Evolutionary conservation across 805 yeast species (phyloP), one percentile per base, ranked within the genome.

Genomic region (Wickerhamomyces mucosus): DNA sequence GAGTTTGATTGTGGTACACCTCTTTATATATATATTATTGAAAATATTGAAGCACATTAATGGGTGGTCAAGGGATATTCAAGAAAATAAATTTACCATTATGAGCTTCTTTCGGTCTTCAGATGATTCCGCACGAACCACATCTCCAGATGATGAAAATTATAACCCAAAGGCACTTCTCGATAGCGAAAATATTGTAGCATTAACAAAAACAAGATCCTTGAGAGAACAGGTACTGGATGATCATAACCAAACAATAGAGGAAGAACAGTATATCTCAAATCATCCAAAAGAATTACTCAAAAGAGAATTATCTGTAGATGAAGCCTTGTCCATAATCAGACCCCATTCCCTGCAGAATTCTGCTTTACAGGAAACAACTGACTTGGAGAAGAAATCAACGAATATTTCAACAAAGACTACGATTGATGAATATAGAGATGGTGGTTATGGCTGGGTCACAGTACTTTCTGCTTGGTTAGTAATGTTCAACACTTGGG

Each of bases 371-470:
- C 21, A 11, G 21, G 11, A 8, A 19, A 19, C 21, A 19, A 19
- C 21, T 8, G 11, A 8, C 21, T 19, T 47, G 8, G 46, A 46
- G 23, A 55, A 46, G 35, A 60, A 59, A 6, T 59, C 51, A 35
- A 59, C 64, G 8, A 58, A 58, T 32, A 43, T 39, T 23, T 37
- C 55, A 0, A 58, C 59, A 0, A 63, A 63, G 11, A 19, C 10
- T 13, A 42, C 44, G 12, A 22, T 59, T 4, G 58, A 56, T 19
- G 42, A 56, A 13, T 67, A 67, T 1, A 76, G 78, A 1, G 88
- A 79, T 50, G 78, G 75, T 27, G 85, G 85, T 3, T 67, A 71
- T 35, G 84, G 81, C 2, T 75, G 84, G 80, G 72, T 78, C 0
- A 61, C 76, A 15, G 67, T 70, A 11, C 37, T 68, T 12, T 71